Evolutionary conservation across 2,329 filamentous ascomycete genomes (phyloP).

Genomic region (Verticillium nonalfalfae): DNA sequence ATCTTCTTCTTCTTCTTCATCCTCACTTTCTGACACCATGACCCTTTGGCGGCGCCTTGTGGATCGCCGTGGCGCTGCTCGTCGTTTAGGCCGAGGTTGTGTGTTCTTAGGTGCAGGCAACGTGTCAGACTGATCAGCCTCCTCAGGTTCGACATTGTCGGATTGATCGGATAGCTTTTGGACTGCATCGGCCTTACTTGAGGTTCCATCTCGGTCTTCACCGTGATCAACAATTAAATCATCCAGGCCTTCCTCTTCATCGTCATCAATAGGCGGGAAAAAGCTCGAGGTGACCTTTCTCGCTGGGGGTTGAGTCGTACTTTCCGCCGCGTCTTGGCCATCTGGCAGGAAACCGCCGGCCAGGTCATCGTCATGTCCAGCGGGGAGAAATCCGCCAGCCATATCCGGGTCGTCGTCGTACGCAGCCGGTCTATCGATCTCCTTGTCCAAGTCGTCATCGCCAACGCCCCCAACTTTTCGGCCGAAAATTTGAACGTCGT

Average conservation of each 20-base stretch:
- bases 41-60: slow-evolving; percentile 4
- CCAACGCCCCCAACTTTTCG: slow-evolving; percentile 26
- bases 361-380: slow-evolving; percentile 39
- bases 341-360: slow-evolving; percentile 57
- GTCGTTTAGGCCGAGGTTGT: slow-evolving; percentile 4
- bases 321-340: slow-evolving; percentile 43
- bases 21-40: slow-evolving; percentile 7
- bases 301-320: slow-evolving; percentile 14
- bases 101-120: slow-evolving; percentile 6
- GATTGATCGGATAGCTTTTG: background rate
- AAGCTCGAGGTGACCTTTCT: slow-evolving; percentile 34
- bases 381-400: background rate
- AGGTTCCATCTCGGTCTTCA: background rate
- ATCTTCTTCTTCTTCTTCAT: background rate
- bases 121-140: background rate
- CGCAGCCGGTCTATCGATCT: background rate
- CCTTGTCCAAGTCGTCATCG: background rate
- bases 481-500: slow-evolving; percentile 47
- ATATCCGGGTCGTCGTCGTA: background rate
- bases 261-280: slow-evolving; percentile 40
- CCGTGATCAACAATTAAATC: slow-evolving; percentile 26
- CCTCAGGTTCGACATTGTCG: background rate
- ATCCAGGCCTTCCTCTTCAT: slow-evolving; percentile 27
- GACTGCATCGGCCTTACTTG: background rate
- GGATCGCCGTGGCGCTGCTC: slow-evolving; percentile 3